phyloP scores from a whole-genome alignment of 371 early-diverging fungal species.

The Saksenaea vasiformis region DNA sequence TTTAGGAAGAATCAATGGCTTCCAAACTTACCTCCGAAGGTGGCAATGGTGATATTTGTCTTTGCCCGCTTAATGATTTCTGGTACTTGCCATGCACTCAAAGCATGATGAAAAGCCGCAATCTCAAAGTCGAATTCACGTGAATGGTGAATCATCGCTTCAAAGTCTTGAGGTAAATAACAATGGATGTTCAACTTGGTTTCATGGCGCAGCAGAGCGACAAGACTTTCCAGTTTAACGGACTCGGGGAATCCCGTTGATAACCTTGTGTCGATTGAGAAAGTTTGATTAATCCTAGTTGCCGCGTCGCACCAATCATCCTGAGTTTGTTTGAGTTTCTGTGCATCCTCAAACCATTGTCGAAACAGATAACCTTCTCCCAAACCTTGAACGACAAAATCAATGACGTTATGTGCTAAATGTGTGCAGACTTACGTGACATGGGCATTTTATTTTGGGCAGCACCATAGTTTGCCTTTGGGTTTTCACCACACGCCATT shows the following conservation, averaged over 20 bases:
- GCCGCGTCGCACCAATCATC: slow-evolving; percentile 84
- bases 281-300: slow-evolving; percentile 27
- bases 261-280: slow-evolving; percentile 25
- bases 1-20: background rate
- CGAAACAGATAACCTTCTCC: slow-evolving; percentile 77
- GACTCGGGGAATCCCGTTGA: slow-evolving; percentile 54
- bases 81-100: slow-evolving; percentile 65
- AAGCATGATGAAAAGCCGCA: slow-evolving; percentile 70
- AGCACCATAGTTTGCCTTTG: slow-evolving; percentile 58
- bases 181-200: slow-evolving; percentile 63
- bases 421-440: slow-evolving; percentile 34
- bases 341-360: slow-evolving; percentile 64
- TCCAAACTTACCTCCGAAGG: slow-evolving; percentile 65
- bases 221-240: slow-evolving; percentile 50
- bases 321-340: slow-evolving; percentile 53
- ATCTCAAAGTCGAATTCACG: slow-evolving; percentile 67
- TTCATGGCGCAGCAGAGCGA: slow-evolving; percentile 58
- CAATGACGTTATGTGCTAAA: background rate
- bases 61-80: slow-evolving; percentile 54
- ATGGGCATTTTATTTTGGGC: slow-evolving; percentile 31
- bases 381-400: slow-evolving; percentile 47
- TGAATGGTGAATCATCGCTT: slow-evolving; percentile 63
- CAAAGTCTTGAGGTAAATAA: slow-evolving; percentile 54
- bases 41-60: slow-evolving; percentile 69
- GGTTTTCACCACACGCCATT: slow-evolving; percentile 89